Evolutionary conservation across 2,329 filamentous ascomycete genomes (phyloP).

Genomic region (Fusarium sp.): DNA sequence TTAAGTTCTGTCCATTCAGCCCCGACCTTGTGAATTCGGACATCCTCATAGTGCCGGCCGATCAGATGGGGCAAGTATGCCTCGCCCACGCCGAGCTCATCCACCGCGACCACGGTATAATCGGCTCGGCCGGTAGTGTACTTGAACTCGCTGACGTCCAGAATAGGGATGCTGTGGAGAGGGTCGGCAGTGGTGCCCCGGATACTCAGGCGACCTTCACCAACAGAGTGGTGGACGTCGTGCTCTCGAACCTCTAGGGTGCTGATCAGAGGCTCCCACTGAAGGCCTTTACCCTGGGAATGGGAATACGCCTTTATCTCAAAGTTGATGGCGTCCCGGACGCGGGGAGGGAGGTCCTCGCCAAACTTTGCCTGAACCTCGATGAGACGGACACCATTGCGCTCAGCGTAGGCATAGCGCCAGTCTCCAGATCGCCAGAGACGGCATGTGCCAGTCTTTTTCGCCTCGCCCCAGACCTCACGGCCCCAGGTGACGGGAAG

Average conservation of each 20-base stretch:
- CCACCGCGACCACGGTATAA: neutral
- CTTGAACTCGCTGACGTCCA: constrained; percentile 3
- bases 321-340: neutral
- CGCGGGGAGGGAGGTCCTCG: neutral
- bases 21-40: neutral
- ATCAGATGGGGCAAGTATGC: neutral
- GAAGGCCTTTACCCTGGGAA: neutral
- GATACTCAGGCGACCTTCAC: neutral
- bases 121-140: neutral
- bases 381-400: constrained; percentile 3
- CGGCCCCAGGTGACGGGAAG: constrained; percentile 3
- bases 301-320: constrained; percentile 11
- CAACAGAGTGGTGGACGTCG: neutral
- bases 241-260: neutral
- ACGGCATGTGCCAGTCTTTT: neutral
- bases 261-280: constrained; percentile 8
- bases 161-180: constrained; percentile 6
- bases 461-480: constrained; percentile 8
- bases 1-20: neutral
- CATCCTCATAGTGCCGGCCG: neutral
- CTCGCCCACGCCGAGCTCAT: neutral
- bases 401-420: constrained; percentile 3
- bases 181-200: constrained; percentile 1
- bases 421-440: neutral
- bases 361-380: constrained; percentile 10